Evolutionary conservation across 2,329 filamentous ascomycete genomes (phyloP), one percentile per base, ranked within the genome.

Genomic region (Tetracladium maxilliforme): DNA sequence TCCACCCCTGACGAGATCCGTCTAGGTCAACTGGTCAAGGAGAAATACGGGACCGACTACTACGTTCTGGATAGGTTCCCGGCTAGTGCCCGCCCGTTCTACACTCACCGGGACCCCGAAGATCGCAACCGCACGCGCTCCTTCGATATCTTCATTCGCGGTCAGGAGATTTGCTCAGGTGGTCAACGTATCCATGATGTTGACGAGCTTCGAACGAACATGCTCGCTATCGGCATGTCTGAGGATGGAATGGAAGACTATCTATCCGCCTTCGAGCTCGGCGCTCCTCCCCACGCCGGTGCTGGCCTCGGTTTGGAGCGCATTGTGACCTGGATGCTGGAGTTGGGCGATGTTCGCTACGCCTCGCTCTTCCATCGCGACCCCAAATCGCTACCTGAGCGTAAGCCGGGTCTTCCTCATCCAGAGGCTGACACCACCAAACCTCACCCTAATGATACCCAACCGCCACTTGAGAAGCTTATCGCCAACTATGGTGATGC

Each of bases 31-130:
- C 57, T 94, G 10, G 71, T 94, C 41, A 87, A 80, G 52, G 70
- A 92, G 44, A 84, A 86, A 53, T 90, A 78, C 42, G 62, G 70
- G 28, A 92, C 86, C 1, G 86, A 94, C 41, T 93, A 92, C 55
- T 94, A 90, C 51, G 77, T 94, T 33, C 64, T 94, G 20, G 86
- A 94, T 62, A 92, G 92, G 44, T 94, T 94, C 57, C 86, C 86
- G 1, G 59, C 70, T 13, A 75, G 71, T 6, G 86, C 81, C 3
- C 70, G 86, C 21, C 86, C 86, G 1, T 93, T 94, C 52, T 93
- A 94, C 44, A 82, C 86, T 2, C 86, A 92, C 67, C 76, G 76
- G 15, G 81, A 92, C 33, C 66, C 75, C 3, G 59, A 74, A 10
- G 70, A 92, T 41, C 58, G 68, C 9, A 61, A 65, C 17, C 70